phyloP scores from a whole-genome alignment of 495 filamentous ascomycete species.

The Neurospora terricola region DNA sequence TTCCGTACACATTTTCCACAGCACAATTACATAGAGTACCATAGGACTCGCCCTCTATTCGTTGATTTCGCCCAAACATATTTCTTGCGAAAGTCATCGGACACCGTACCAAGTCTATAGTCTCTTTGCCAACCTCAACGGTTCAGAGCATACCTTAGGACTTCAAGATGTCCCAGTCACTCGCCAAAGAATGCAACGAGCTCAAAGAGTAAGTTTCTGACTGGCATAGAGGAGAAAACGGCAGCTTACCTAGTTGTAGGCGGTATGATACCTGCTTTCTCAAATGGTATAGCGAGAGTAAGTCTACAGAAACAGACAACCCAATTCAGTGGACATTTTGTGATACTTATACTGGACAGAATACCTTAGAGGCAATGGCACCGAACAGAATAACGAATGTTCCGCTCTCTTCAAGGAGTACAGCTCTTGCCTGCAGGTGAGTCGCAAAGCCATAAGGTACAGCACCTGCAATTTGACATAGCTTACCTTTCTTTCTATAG shows the following conservation, averaged over 20 bases:
- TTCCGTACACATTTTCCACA: neutral
- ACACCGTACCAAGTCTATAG: neutral
- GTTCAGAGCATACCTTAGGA: neutral
- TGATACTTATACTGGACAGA: constrained; percentile 38
- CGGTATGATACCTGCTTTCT: constrained; percentile 89
- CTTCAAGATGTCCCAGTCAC: constrained; percentile 43
- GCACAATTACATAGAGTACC: neutral
- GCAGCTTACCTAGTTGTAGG: constrained; percentile 29
- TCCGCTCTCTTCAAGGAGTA: constrained; percentile 76
- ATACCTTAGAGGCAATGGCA: constrained; percentile 71
- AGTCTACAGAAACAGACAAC: constrained; percentile 14
- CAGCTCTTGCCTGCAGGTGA: constrained; percentile 67
- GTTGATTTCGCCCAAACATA: too few relatives aligned
- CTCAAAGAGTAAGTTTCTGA: constrained; percentile 62
- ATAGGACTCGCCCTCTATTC: too few relatives aligned
- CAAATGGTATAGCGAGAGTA: constrained; percentile 96
- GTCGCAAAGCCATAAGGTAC: constrained; percentile 11
- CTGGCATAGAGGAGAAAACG: neutral
- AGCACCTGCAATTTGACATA: neutral
- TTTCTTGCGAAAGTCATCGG: neutral
- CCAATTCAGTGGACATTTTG: neutral
- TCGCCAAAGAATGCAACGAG: constrained; percentile 67
- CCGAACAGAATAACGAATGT: constrained; percentile 65
- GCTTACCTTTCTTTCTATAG: constrained; percentile 30
- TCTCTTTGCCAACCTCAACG: neutral